A percentile compares a stretch with the other conserved stretches of the same genome.
phyloP scores from a whole-genome alignment of 495 filamentous ascomycete species.

The Entonaema liquescens region DNA sequence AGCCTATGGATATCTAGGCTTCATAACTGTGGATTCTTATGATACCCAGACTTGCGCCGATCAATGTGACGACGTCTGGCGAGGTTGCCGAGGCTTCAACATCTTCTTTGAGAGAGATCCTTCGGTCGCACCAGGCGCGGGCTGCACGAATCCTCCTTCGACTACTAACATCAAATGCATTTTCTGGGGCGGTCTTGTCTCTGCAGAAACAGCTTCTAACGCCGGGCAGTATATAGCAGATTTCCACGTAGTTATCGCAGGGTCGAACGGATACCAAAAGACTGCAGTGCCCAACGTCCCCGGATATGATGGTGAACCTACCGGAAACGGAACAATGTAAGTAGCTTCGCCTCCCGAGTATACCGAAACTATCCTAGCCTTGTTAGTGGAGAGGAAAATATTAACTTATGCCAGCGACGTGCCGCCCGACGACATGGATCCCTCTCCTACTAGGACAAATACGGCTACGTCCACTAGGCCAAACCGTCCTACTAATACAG shows the following conservation, averaged over 20 bases:
- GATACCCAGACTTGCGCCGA: conserved; percentile 51
- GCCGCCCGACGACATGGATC: background rate
- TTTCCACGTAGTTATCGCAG: conserved; percentile 57
- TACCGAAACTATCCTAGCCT: background rate
- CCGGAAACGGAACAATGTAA: conserved; percentile 51
- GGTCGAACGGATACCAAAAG: conserved; percentile 55
- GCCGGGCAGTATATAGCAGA: conserved; percentile 49
- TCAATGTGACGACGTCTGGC: conserved; percentile 44
- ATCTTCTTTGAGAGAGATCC: conserved; percentile 61
- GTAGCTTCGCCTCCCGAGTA: no score
- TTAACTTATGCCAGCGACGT: background rate
- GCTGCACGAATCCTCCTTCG: conserved; percentile 55
- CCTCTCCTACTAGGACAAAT: conserved; percentile 21
- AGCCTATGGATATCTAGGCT: conserved; percentile 54
- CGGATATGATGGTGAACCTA: conserved; percentile 45
- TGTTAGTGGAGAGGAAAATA: background rate
- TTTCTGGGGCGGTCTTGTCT: conserved; percentile 55
- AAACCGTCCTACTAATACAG: background rate
- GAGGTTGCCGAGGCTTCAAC: conserved; percentile 52
- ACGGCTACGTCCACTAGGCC: conserved; percentile 3
- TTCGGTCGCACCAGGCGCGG: conserved; percentile 45
- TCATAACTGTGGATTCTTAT: conserved; percentile 52
- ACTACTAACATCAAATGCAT: conserved; percentile 64
- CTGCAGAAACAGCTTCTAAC: conserved; percentile 47
- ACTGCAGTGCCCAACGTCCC: conserved; percentile 37